Evolutionary conservation across 352 stramenopile species (phyloP).

Genomic region (Phytopythium vexans): DNA sequence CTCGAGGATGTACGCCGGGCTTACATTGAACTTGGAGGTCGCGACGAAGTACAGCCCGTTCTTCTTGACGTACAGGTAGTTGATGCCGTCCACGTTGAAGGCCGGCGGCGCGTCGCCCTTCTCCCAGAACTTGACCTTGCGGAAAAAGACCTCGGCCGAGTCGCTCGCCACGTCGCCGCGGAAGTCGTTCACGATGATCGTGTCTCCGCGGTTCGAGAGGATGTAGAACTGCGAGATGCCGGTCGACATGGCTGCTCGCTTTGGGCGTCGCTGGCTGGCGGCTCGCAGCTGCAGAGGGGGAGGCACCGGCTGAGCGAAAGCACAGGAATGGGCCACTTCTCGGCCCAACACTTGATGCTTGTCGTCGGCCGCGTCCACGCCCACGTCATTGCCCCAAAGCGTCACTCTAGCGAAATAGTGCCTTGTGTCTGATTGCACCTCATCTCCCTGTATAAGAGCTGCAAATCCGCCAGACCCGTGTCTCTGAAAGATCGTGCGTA

Average conservation of each 20-base stretch:
- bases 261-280: no score
- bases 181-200: slow-evolving; percentile 98
- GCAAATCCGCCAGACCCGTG: no score
- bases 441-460: no score
- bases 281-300: no score
- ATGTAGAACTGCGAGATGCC: slow-evolving; percentile 99
- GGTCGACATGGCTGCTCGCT: slow-evolving; percentile 44
- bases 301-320: no score
- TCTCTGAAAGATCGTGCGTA: no score
- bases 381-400: no score
- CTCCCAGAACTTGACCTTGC: slow-evolving; percentile 99
- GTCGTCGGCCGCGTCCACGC: no score
- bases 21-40: slow-evolving; percentile 96
- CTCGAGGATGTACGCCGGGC: slow-evolving; percentile 94
- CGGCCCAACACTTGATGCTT: no score
- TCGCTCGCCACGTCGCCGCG: slow-evolving; percentile 85
- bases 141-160: slow-evolving; percentile 97
- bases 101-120: slow-evolving; percentile 94
- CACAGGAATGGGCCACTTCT: no score
- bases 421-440: no score
- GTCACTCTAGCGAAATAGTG: no score
- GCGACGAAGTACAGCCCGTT: slow-evolving; percentile 98
- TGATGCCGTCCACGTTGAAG: slow-evolving; percentile 97
- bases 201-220: slow-evolving; percentile 96
- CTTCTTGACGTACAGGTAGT: slow-evolving; percentile 98